Conservation (phyloP, 208 protist species). For the Angomonas deanei region DNA sequence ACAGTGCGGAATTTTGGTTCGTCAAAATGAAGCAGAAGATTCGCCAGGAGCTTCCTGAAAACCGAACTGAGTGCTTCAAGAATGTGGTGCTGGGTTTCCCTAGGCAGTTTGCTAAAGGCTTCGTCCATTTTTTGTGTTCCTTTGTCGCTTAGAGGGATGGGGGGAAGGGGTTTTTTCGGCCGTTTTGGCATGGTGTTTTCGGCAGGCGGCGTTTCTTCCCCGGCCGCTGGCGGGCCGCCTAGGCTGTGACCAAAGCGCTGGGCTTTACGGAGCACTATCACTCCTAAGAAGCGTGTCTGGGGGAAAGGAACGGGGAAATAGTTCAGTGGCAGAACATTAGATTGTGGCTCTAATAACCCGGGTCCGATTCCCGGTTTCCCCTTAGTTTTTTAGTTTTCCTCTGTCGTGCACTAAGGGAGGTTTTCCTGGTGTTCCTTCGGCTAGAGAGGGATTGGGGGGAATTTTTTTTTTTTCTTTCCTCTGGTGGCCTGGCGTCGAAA, state of each 20-base stretch:
- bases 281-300: too few relatives aligned
- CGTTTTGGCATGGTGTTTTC: neutral
- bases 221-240: neutral
- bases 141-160: neutral
- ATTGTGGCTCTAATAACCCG: conserved; percentile 84
- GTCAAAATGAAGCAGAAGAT: conserved; percentile 59
- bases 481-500: too few relatives aligned
- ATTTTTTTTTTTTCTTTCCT: too few relatives aligned
- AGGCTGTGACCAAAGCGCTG: too few relatives aligned
- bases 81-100: neutral
- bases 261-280: too few relatives aligned
- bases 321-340: conserved; percentile 84
- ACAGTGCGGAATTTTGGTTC: conserved; percentile 55
- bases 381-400: conserved; percentile 36
- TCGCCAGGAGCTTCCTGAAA: conserved; percentile 59
- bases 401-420: too few relatives aligned
- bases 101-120: neutral
- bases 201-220: neutral
- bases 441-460: too few relatives aligned
- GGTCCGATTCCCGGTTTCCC: conserved; percentile 85
- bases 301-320: conserved; percentile 47
- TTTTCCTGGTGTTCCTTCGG: too few relatives aligned
- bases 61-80: conserved; percentile 22
- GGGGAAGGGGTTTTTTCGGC: neutral
- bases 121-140: neutral